These are phyloP conservation scores for Yamadazyma kitorensis DNA, from an alignment of 805 yeast species.

Conservation along the genomic window DNA sequence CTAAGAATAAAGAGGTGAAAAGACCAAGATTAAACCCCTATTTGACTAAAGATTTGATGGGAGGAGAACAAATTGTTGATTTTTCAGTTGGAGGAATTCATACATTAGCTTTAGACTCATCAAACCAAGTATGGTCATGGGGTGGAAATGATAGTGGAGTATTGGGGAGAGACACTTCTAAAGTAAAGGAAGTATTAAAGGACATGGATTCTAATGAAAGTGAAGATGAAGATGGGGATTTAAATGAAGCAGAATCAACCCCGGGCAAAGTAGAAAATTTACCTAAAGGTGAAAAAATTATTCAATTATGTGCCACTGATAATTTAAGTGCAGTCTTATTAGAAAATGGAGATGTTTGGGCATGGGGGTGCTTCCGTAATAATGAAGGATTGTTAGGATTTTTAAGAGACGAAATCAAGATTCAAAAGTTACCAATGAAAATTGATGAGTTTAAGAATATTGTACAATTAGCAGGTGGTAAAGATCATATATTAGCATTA, in stretches of 20 bases:
- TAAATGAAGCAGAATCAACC: constrained; percentile 85
- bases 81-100: constrained; percentile 98
- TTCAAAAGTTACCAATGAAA: constrained; percentile 68
- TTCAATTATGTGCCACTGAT: constrained; percentile 88
- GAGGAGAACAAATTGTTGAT: constrained; percentile 68
- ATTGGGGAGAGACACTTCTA: constrained; percentile 80
- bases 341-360: constrained; percentile 83
- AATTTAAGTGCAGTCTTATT: constrained; percentile 79
- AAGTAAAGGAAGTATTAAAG: constrained; percentile 57
- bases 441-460: constrained; percentile 62
- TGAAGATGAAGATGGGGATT: constrained; percentile 71
- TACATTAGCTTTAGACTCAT: constrained; percentile 72
- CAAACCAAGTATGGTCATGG: constrained; percentile 94
- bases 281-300: constrained; percentile 54
- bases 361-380: constrained; percentile 97
- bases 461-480: constrained; percentile 85
- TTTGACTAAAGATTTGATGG: constrained; percentile 48
- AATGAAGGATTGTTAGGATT: constrained; percentile 91
- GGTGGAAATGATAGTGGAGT: constrained; percentile 94
- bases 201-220: constrained; percentile 56
- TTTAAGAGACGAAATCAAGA: constrained; percentile 50
- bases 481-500: constrained; percentile 85
- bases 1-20: constrained; percentile 88
- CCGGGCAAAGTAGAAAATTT: constrained; percentile 74
- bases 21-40: constrained; percentile 90